Conservation (phyloP, 2,329 filamentous ascomycete genomes). For the Aureobasidium vineae region DNA sequence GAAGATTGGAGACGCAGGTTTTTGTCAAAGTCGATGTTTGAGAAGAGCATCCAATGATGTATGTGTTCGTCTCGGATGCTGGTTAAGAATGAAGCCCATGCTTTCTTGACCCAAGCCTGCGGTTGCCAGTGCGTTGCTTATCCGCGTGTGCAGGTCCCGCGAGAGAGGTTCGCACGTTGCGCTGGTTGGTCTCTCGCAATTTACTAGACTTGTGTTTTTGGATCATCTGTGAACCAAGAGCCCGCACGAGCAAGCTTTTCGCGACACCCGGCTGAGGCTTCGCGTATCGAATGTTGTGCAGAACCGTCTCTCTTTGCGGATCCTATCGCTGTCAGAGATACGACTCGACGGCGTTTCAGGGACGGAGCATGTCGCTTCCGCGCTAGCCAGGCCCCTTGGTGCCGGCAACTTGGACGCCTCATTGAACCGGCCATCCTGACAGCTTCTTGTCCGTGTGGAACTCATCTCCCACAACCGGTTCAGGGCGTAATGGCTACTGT, state of each 20-base stretch:
- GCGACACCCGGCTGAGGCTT: slow-evolving; percentile 20
- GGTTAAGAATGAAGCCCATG: neutral
- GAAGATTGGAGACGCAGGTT: slow-evolving; percentile 2
- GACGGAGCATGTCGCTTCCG: slow-evolving; percentile 10
- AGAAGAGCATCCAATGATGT: slow-evolving; percentile 17
- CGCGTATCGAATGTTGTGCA: slow-evolving; percentile 23
- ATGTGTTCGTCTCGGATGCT: slow-evolving; percentile 20
- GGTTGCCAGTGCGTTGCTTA: slow-evolving; percentile 19
- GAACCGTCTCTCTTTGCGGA: slow-evolving; percentile 4
- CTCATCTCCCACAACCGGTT: slow-evolving; percentile 27
- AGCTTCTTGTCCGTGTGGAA: slow-evolving; percentile 23
- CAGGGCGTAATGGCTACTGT: slow-evolving; percentile 26
- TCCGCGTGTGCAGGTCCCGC: slow-evolving; percentile 3
- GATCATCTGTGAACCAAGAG: slow-evolving; percentile 12
- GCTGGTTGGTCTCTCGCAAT: slow-evolving; percentile 19
- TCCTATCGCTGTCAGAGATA: neutral
- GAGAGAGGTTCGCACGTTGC: slow-evolving; percentile 18
- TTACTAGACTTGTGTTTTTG: slow-evolving; percentile 1
- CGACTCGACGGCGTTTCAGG: slow-evolving; percentile 21
- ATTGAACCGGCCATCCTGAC: slow-evolving; percentile 22
- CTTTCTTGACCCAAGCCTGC: slow-evolving; percentile 12
- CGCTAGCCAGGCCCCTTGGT: slow-evolving; percentile 22
- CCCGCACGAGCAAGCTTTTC: slow-evolving; percentile 17
- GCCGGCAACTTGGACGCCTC: slow-evolving; percentile 19
- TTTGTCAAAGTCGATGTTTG: slow-evolving; percentile 11